These are phyloP conservation scores for Wallemia mellicola DNA, from an alignment of 1,284 basidiomycete species.

Conservation along the genomic window DNA sequence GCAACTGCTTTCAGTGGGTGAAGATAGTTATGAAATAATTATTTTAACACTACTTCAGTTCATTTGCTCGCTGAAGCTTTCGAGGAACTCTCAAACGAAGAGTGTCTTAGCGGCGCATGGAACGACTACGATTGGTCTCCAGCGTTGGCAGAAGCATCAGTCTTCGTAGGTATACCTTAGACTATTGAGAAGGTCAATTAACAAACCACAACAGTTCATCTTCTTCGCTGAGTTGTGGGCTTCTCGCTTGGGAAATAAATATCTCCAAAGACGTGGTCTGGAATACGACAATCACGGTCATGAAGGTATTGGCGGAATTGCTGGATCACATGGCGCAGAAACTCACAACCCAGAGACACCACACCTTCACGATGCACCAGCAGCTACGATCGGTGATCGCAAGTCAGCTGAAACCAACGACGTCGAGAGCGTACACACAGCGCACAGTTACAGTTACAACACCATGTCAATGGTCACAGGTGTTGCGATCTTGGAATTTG, in stretches of 20 bases:
- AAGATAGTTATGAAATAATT: too few species aligned
- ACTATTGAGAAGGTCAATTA: too few species aligned
- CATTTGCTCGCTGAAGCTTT: slow-evolving; percentile 51
- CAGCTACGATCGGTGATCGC: neutral
- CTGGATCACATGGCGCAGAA: neutral
- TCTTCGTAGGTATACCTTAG: slow-evolving; percentile 21
- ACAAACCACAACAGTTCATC: slow-evolving; percentile 17
- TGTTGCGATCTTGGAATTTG: slow-evolving; percentile 54
- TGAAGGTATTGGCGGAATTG: slow-evolving; percentile 4
- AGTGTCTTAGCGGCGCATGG: slow-evolving; percentile 46
- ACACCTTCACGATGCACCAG: neutral
- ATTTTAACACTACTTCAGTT: too few species aligned
- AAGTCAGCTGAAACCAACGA: slow-evolving; percentile 5
- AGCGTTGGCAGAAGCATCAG: slow-evolving; percentile 43
- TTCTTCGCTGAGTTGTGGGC: slow-evolving; percentile 25
- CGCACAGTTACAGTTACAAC: neutral
- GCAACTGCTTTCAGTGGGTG: slow-evolving; percentile 56
- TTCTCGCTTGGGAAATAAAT: neutral
- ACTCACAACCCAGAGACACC: neutral
- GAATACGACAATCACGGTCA: slow-evolving; percentile 12
- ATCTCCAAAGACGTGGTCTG: slow-evolving; percentile 4
- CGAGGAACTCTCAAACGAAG: slow-evolving; percentile 30
- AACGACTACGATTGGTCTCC: slow-evolving; percentile 30
- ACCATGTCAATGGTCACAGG: slow-evolving; percentile 22
- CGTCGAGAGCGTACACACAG: neutral